A percentile compares a stretch with the other conserved stretches of the same genome.
Conservation (phyloP, 2,329 filamentous ascomycete species). For the Fusarium floridanum region DNA sequence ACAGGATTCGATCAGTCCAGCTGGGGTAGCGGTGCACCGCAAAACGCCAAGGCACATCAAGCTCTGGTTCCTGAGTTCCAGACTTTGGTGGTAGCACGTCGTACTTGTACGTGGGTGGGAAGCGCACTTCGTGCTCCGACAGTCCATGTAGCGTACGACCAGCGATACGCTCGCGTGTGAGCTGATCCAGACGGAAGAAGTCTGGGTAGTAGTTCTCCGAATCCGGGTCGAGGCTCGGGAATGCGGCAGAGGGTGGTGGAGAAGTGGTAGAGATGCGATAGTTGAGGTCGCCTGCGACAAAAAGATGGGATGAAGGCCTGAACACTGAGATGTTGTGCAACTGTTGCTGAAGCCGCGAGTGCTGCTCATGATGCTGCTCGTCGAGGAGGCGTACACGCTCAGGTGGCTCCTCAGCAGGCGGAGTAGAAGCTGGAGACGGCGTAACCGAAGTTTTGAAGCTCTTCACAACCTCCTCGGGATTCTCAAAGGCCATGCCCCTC, state of each 20-base stretch:
- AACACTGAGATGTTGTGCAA: conserved; percentile 77
- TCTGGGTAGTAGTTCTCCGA: conserved; percentile 72
- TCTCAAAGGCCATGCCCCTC: conserved; percentile 80
- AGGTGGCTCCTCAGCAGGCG: conserved; percentile 41
- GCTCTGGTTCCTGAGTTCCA: conserved; percentile 47
- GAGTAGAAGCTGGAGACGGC: conserved; percentile 39
- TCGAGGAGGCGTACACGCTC: conserved; percentile 52
- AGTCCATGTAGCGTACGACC: conserved; percentile 83
- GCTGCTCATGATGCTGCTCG: conserved; percentile 52
- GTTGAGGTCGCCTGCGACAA: conserved; percentile 93
- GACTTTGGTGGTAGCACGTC: conserved; percentile 55
- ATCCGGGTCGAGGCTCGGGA: conserved; percentile 70
- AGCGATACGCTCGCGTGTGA: conserved; percentile 76
- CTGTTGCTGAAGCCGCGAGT: conserved; percentile 55
- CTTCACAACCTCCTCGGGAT: conserved; percentile 58
- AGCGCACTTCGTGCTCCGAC: conserved; percentile 78
- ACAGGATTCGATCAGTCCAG: conserved; percentile 95
- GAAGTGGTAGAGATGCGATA: conserved; percentile 83
- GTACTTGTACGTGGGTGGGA: conserved; percentile 97
- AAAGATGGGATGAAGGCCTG: conserved; percentile 80
- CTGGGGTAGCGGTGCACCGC: conserved; percentile 87
- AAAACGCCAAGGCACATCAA: conserved; percentile 57
- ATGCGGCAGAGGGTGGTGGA: conserved; percentile 72
- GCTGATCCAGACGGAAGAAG: conserved; percentile 82
- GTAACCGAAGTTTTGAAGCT: conserved; percentile 43